Conservation (phyloP, 257 asterid species). For the Mentha longifolia region DNA sequence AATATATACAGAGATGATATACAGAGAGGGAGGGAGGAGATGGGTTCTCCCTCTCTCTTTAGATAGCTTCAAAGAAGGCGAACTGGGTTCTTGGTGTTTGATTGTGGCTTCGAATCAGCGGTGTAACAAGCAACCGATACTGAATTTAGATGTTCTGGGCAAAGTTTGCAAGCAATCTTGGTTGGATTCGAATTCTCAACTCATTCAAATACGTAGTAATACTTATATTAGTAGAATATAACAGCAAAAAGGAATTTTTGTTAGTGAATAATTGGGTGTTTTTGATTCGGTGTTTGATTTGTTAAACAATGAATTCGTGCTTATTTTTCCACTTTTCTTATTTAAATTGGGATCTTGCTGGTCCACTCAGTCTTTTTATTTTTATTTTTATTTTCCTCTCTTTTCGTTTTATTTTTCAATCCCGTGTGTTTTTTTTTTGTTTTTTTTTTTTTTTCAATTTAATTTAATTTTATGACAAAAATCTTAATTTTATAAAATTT, state of each 20-base stretch:
- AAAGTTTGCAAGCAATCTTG: background rate
- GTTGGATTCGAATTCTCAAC: slow-evolving; percentile 12
- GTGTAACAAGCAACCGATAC: background rate
- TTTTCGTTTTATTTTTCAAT: too few species aligned
- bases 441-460: too few species aligned
- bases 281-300: slow-evolving; percentile 14
- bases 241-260: background rate
- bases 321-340: background rate
- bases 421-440: too few species aligned
- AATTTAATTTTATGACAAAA: too few species aligned
- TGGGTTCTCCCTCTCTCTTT: slow-evolving; percentile 26
- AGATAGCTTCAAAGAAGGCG: background rate
- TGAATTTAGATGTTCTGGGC: slow-evolving; percentile 22
- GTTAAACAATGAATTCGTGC: background rate
- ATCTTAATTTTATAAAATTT: too few species aligned
- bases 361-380: too few species aligned
- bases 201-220: too few species aligned
- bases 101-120: slow-evolving; percentile 16
- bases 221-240: too few species aligned
- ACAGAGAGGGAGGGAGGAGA: slow-evolving; percentile 7
- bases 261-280: background rate
- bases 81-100: too few species aligned
- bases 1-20: background rate
- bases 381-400: too few species aligned
- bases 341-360: background rate